Base-by-base conservation (phyloP, 768 basidiomycete species). In the Termitomyces sp. region DNA sequence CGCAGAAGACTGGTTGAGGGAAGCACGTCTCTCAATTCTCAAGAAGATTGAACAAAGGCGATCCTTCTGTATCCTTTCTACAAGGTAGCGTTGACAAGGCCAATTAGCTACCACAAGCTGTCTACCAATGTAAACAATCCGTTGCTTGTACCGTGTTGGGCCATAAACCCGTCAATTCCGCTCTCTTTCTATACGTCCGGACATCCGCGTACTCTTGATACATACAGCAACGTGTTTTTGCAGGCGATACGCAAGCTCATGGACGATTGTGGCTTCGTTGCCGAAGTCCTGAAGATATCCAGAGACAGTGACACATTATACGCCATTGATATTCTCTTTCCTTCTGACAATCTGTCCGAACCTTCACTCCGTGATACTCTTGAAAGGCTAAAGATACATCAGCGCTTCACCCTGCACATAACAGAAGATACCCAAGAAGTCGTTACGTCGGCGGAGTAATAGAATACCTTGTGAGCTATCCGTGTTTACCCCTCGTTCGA, bases 251-350 rank as follows among this genome's bases (percentile, higher is more conserved):
- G 31, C 13, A 55, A 54, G 27, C 53, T 59, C 16, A 39, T 59
- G 53, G 20, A n/a, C 2, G 58, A 59, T 12, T 59, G 58, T 44
- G 54, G 41, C 13, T 58, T 58, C 27, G 16, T 36, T 24, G 51
- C 50, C 22, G 34, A 27, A 12, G 27, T 48, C 18, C 18, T 7
- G 18, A 51, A 36, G 27, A 0, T 22, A 36, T 37, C 9, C 15
- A 9, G 8, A 20, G 33, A 15, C 9, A n/a, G 22, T 6, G 12
- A 7, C 27, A 50, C n/a, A 22, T 20, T 20, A 6, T 50, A 50
- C 31, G 1, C 11, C 11, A 15, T 50, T 6, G 4, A 34, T 7
- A 50, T 50, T 31, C 20, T 31, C 11, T 50, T 50, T 22, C 3
- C 49, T 20, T 11, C 11, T n/a, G 31, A 33, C 33, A 34, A n/a